phyloP scores from a whole-genome alignment of 2,329 filamentous ascomycete species.

The Nemania serpens region DNA sequence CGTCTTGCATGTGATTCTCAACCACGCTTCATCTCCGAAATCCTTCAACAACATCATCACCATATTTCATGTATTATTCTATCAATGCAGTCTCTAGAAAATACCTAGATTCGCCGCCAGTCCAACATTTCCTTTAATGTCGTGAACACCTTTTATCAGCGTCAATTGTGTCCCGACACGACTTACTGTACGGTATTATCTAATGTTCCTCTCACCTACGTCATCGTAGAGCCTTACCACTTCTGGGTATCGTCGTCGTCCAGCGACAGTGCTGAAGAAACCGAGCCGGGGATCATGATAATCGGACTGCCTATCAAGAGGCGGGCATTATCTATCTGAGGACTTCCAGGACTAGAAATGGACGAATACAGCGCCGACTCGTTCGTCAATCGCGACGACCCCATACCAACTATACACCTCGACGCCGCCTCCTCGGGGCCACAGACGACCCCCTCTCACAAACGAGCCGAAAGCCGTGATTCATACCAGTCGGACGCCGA shows the following conservation, averaged over 20 bases:
- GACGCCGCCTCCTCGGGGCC: slow-evolving; percentile 32
- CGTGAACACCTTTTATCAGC: not conserved
- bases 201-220: slow-evolving; percentile 17
- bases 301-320: not conserved
- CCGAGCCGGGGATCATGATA: slow-evolving; percentile 1
- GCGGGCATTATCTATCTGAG: not conserved
- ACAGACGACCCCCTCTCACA: slow-evolving; percentile 29
- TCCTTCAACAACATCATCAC: not conserved
- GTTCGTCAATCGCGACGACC: slow-evolving; percentile 43
- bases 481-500: slow-evolving; percentile 40
- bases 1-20: too few relatives aligned
- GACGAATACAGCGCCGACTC: slow-evolving; percentile 33
- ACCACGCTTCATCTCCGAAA: too few relatives aligned
- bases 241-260: not conserved
- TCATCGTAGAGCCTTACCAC: slow-evolving; percentile 27
- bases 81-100: not conserved
- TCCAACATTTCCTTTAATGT: not conserved
- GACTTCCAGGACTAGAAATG: slow-evolving; percentile 24
- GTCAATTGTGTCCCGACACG: not conserved
- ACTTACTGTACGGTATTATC: not conserved
- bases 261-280: not conserved
- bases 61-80: not conserved
- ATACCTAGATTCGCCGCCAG: not conserved
- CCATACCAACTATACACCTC: slow-evolving; percentile 39
- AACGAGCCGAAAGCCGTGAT: slow-evolving; percentile 23